These are phyloP conservation scores for Eucalyptus coolabah DNA, from an alignment of 345 rosid genomes.

Conservation along the genomic window DNA sequence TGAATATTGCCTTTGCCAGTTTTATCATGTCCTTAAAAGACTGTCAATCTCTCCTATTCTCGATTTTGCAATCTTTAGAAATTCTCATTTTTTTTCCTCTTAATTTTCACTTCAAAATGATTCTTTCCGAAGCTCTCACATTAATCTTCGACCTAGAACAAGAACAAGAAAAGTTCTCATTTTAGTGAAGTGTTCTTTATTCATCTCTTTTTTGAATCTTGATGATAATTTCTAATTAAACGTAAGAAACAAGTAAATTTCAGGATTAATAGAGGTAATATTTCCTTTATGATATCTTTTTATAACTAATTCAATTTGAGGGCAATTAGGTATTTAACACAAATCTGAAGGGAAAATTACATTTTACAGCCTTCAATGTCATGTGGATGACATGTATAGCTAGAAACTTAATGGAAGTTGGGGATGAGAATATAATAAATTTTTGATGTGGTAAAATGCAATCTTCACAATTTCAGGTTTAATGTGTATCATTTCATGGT, in stretches of 20 bases:
- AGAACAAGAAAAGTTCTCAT: background rate
- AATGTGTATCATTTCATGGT: background rate
- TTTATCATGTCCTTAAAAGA: background rate
- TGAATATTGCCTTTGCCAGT: too few species aligned
- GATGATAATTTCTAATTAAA: too few species aligned
- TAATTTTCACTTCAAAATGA: background rate
- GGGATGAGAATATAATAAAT: fast-evolving
- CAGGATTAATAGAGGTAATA: too few species aligned
- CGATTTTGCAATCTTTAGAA: background rate
- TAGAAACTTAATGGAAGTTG: background rate
- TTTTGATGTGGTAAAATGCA: background rate
- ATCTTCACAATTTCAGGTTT: background rate
- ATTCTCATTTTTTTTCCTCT: background rate
- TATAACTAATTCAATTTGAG: background rate
- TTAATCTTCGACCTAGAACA: too few species aligned
- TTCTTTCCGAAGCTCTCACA: too few species aligned
- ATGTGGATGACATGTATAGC: background rate
- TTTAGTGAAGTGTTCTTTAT: background rate
- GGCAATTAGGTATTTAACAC: fast-evolving
- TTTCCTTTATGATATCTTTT: background rate
- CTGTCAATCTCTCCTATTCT: too few species aligned
- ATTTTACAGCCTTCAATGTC: background rate
- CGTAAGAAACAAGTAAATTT: background rate
- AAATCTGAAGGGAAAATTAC: background rate
- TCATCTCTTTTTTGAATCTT: too few species aligned